A percentile compares a stretch with the other conserved stretches of the same genome.
phyloP scores from a whole-genome alignment of 2,329 filamentous ascomycete species.

The Cercospora beticola region DNA sequence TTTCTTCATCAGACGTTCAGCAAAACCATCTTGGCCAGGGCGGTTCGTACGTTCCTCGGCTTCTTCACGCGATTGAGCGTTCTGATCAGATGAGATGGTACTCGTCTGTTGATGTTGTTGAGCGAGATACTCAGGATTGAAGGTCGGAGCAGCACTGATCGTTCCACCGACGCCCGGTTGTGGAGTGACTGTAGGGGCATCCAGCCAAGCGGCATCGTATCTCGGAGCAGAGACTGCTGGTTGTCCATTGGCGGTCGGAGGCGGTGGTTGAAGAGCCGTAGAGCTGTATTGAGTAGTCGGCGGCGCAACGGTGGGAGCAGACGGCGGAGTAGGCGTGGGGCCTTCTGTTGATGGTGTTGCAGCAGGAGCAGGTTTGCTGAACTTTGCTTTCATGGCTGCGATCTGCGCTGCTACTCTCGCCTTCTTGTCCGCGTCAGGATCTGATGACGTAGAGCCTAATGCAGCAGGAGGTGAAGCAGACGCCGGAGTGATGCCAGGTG shows the following conservation, averaged over 20 bases:
- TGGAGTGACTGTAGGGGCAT: background rate
- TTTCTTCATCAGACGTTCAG: conserved; percentile 83
- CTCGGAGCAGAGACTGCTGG: background rate
- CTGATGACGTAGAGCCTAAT: conserved; percentile 6
- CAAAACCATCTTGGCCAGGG: conserved; percentile 81
- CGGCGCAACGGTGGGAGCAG: background rate
- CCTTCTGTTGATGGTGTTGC: background rate
- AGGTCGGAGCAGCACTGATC: conserved; percentile 22
- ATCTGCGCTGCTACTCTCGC: conserved; percentile 29
- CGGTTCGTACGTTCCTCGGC: conserved; percentile 56
- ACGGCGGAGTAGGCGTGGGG: background rate
- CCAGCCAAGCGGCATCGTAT: conserved; percentile 6
- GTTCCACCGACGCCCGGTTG: background rate
- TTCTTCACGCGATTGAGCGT: conserved; percentile 37
- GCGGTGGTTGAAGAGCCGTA: background rate
- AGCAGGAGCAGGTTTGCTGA: conserved; percentile 7
- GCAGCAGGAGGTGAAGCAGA: conserved; percentile 29
- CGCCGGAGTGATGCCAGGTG: conserved; percentile 3
- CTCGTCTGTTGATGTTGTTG: conserved; percentile 10
- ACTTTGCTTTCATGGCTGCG: conserved; percentile 30
- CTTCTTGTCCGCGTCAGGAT: conserved; percentile 22
- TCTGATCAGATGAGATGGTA: background rate
- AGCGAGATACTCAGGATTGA: conserved; percentile 22
- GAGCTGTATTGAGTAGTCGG: background rate
- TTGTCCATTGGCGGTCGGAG: too few relatives aligned